phyloP scores from a whole-genome alignment of 2,329 filamentous ascomycete species.

The Blumeria graminis region DNA sequence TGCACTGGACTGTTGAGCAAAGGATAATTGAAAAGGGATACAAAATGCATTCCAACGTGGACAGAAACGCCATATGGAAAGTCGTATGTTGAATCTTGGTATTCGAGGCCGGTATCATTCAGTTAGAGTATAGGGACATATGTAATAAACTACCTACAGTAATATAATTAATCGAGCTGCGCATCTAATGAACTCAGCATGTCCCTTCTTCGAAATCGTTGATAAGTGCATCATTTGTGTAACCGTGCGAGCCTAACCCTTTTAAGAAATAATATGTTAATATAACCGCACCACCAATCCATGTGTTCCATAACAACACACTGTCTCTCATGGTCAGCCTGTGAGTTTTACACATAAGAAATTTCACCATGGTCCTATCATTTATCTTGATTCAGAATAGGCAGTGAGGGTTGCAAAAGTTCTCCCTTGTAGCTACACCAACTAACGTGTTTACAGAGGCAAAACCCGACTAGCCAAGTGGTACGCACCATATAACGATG shows the following conservation, averaged over 20 bases:
- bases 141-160: no score
- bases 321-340: no score
- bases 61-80: constrained; percentile 16
- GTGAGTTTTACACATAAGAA: background rate
- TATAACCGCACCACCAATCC: no score
- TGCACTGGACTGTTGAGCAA: constrained; percentile 22
- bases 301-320: no score
- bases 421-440: background rate
- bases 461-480: constrained; percentile 97
- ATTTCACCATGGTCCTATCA: constrained; percentile 33
- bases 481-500: constrained; percentile 96
- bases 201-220: background rate
- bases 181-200: background rate
- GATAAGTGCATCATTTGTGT: no score
- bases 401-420: constrained; percentile 29
- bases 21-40: constrained; percentile 17
- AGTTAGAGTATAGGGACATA: no score
- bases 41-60: constrained; percentile 13
- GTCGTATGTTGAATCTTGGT: background rate
- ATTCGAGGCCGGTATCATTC: no score
- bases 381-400: constrained; percentile 81
- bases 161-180: background rate
- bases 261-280: no score
- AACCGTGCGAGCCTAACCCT: no score
- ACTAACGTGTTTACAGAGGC: constrained; percentile 33